phyloP scores from a whole-genome alignment of 2,329 filamentous ascomycete genomes.

The Diplocarpon rosae region DNA sequence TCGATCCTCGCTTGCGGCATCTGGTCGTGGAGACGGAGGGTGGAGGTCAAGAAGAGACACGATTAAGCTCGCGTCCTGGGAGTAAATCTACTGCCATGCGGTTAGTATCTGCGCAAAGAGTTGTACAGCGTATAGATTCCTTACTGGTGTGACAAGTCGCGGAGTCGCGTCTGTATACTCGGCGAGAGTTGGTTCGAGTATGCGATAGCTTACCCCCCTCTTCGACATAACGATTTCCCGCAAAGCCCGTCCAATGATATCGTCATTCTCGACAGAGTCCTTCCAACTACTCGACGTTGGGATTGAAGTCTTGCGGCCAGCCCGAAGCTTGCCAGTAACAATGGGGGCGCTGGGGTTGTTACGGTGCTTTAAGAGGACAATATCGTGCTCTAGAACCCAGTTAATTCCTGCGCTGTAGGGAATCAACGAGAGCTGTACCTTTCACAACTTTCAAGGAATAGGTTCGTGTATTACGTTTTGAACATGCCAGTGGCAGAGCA shows the following conservation, averaged over 20 bases:
- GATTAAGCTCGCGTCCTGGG: conserved; percentile 63
- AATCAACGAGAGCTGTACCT: conserved; percentile 4
- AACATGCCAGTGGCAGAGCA: not conserved
- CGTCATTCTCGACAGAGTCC: conserved; percentile 30
- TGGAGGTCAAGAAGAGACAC: conserved; percentile 69
- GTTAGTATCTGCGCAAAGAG: conserved; percentile 11
- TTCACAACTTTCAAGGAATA: conserved; percentile 7
- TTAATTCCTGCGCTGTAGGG: not conserved
- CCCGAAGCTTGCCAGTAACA: conserved; percentile 32
- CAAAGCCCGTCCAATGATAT: conserved; percentile 24
- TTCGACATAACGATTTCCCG: conserved; percentile 14
- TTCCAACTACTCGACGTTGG: not conserved
- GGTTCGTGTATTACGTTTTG: not conserved
- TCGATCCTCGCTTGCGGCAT: conserved; percentile 31
- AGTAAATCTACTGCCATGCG: conserved; percentile 47
- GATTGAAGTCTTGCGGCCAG: conserved; percentile 27
- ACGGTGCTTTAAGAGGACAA: conserved; percentile 22
- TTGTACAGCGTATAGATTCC: conserved; percentile 15
- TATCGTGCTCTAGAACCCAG: conserved; percentile 22
- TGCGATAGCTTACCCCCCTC: conserved; percentile 18
- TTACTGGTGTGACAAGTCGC: conserved; percentile 64
- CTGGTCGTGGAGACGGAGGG: conserved; percentile 56
- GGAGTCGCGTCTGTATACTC: conserved; percentile 60
- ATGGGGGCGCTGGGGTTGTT: conserved; percentile 14
- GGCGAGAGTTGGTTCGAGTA: conserved; percentile 57